Evolutionary conservation across 2,329 filamentous ascomycete genomes (phyloP).

Genomic region (Helotiales sp.): DNA sequence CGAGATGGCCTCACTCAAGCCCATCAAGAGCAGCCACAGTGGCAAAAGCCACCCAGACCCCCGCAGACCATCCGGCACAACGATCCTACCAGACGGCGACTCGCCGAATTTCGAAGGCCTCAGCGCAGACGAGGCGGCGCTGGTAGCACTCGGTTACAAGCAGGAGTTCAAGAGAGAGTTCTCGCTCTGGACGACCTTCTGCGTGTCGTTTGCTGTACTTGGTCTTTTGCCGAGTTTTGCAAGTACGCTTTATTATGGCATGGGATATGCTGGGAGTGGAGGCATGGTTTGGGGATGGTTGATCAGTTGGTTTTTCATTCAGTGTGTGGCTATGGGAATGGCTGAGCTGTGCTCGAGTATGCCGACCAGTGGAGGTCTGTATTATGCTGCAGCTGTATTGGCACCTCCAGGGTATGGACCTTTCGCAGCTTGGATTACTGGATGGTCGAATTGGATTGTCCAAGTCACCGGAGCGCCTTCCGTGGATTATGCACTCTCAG

Average conservation of each 20-base stretch:
- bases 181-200: slow-evolving; percentile 75
- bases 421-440: slow-evolving; percentile 70
- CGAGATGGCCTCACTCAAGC: slow-evolving; percentile 26
- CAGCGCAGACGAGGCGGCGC: slow-evolving; percentile 61
- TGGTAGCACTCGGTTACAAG: slow-evolving; percentile 64
- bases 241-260: slow-evolving; percentile 73
- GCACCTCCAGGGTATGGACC: slow-evolving; percentile 69
- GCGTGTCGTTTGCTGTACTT: slow-evolving; percentile 74
- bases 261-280: slow-evolving; percentile 61
- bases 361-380: slow-evolving; percentile 74
- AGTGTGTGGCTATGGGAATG: slow-evolving; percentile 71
- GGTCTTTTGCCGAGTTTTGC: slow-evolving; percentile 74
- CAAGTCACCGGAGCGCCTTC: slow-evolving; percentile 70
- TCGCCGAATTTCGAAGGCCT: slow-evolving; percentile 52
- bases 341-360: slow-evolving; percentile 75
- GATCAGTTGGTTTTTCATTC: slow-evolving; percentile 73
- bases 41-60: slow-evolving; percentile 19
- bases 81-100: slow-evolving; percentile 54
- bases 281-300: slow-evolving; percentile 81
- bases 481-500: slow-evolving; percentile 68
- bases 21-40: slow-evolving; percentile 21
- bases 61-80: slow-evolving; percentile 51
- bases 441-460: slow-evolving; percentile 73
- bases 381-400: slow-evolving; percentile 75
- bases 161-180: slow-evolving; percentile 67